Conservation (phyloP, 2,329 filamentous ascomycete genomes). For the Neocucurbitaria cava region DNA sequence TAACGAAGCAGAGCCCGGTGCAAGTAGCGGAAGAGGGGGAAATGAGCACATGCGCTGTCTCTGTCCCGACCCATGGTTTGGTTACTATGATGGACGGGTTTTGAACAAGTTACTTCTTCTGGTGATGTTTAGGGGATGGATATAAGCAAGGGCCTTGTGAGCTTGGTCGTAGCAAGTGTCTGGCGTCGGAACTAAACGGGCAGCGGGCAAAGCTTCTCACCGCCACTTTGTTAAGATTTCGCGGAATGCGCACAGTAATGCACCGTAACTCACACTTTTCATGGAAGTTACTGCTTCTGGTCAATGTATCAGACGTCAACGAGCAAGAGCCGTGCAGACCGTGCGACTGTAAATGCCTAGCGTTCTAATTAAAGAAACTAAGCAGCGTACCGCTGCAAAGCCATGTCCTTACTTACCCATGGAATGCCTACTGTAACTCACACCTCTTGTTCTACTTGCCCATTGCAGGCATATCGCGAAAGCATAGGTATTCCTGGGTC, state of each 20-base stretch:
- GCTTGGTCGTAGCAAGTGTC: too few relatives aligned
- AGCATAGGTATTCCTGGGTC: not conserved
- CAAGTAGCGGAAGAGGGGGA: not conserved
- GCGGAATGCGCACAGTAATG: too few relatives aligned
- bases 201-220: too few relatives aligned
- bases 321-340: not conserved
- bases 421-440: slow-evolving; percentile 7
- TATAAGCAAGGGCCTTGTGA: too few relatives aligned
- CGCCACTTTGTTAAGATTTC: too few relatives aligned
- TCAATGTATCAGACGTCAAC: not conserved
- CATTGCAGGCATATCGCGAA: slow-evolving; percentile 5
- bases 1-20: not conserved
- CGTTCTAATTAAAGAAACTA: not conserved
- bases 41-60: not conserved
- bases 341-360: not conserved
- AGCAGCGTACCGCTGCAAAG: not conserved
- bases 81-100: not conserved
- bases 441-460: slow-evolving; percentile 1
- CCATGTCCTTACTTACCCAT: not conserved
- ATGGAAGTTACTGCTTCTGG: not conserved
- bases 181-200: too few relatives aligned
- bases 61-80: not conserved
- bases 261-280: too few relatives aligned
- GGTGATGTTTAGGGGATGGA: too few relatives aligned
- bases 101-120: not conserved